Evolutionary conservation across 305 asterid species (phyloP).

Genomic region (Solanum hybrid): DNA sequence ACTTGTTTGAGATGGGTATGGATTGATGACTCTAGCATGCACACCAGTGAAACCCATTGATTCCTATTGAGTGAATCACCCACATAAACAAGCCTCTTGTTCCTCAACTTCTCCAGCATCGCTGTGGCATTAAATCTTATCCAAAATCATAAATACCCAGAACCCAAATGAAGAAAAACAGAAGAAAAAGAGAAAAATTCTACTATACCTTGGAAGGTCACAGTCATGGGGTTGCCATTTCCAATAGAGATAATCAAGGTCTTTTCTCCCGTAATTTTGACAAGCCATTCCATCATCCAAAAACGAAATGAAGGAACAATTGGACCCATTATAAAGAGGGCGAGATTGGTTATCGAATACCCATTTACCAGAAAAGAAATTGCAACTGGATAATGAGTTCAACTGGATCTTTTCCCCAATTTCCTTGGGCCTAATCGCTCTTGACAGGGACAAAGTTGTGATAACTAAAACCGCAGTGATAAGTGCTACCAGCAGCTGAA

Average conservation of each 20-base stretch:
- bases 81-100: constrained; percentile 45
- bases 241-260: constrained; percentile 45
- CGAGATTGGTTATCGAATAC: constrained; percentile 36
- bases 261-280: constrained; percentile 42
- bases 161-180: no score
- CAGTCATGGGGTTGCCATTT: constrained; percentile 58
- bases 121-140: constrained; percentile 35
- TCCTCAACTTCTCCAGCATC: constrained; percentile 38
- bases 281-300: constrained; percentile 39
- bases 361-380: constrained; percentile 59
- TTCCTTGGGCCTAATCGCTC: background rate
- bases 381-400: constrained; percentile 18
- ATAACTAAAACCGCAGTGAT: background rate
- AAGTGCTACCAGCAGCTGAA: background rate
- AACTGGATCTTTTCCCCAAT: background rate
- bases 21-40: constrained; percentile 34
- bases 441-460: constrained; percentile 5
- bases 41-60: constrained; percentile 46
- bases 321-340: constrained; percentile 35
- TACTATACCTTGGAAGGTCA: constrained; percentile 53
- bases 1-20: constrained; percentile 15
- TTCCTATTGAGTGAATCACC: constrained; percentile 59
- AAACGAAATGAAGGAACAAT: constrained; percentile 27
- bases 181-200: no score
- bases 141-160: background rate